Evolutionary conservation across 441 rosid genomes (phyloP), one percentile per base, ranked within the genome.

Genomic region (Populus hybrid): DNA sequence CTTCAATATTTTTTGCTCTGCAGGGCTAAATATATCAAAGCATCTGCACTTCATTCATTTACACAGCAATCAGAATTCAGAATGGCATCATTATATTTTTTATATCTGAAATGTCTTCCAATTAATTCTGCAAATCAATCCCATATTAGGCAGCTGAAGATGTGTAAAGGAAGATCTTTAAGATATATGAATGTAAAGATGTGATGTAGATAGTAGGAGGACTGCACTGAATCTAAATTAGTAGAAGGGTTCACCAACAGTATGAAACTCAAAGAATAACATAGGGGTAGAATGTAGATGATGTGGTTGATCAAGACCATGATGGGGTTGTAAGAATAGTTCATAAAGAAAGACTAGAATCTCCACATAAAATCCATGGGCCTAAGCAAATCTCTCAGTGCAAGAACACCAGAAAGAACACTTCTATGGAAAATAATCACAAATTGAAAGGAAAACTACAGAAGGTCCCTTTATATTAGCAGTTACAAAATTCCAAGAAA

Each of bases 1-100:
- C 86, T 77, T 84, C 84, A 96, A 83, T 84, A 89, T 86, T 69
- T 82, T 83, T 82, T 93, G 97, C 88, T 96, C 94, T 68, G 85
- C 80, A 3, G 93, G 88, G 81, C 77, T 88, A 84, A 94, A 96
- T 85, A 93, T 96, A 82, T 94, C 97, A 65, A 90, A 91, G 87
- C 99, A 96, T 89, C 98, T 96, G 89, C 36, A 63, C 12, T 26
- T 32, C 38, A 69, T 63, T 57, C 34, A 73, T 63, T 67, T 40
- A 5, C 34, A 8, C 24, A 10, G 68, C 20, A 30, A 63, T 28
- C 30, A 66, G 28, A 54, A 59, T 70, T n/a, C 30, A 66, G 18
- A 54, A 57, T 63, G 36, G 12, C 50, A 71, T 67, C 50, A 42
- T 32, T 69, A 34, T 64, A 21, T 40, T 72, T 26, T 32, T 5